These are phyloP conservation scores for Aspergillus versicolor DNA, from an alignment of 2,329 filamentous ascomycete species.

Conservation along the genomic window DNA sequence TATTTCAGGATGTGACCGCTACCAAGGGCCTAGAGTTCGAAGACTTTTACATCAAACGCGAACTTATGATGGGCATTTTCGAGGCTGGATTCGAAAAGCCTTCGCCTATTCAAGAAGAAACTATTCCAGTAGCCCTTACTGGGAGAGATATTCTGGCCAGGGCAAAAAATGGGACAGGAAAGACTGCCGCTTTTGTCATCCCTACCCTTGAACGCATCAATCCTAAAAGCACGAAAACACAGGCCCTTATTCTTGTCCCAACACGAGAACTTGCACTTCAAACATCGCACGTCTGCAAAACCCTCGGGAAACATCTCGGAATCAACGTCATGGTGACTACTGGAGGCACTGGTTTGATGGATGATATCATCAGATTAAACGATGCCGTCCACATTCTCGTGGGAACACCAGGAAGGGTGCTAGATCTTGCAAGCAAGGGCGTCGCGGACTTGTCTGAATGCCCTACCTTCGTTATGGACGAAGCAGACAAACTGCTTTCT, in stretches of 20 bases:
- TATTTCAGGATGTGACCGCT: slow-evolving; percentile 83
- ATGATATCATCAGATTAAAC: slow-evolving; percentile 93
- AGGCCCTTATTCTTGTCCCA: slow-evolving; percentile 93
- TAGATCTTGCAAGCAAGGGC: slow-evolving; percentile 93
- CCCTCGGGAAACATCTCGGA: slow-evolving; percentile 91
- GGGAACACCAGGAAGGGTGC: slow-evolving; percentile 91
- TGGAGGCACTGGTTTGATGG: slow-evolving; percentile 88
- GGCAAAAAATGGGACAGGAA: slow-evolving; percentile 98
- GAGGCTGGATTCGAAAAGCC: slow-evolving; percentile 98
- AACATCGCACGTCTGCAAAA: slow-evolving; percentile 99
- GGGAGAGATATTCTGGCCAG: slow-evolving; percentile 92
- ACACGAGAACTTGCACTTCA: slow-evolving; percentile 96
- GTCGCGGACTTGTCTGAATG: slow-evolving; percentile 96
- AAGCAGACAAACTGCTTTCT: slow-evolving; percentile 96
- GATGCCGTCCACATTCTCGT: slow-evolving; percentile 97
- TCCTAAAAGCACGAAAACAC: slow-evolving; percentile 92
- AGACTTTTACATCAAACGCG: slow-evolving; percentile 91
- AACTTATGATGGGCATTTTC: slow-evolving; percentile 98
- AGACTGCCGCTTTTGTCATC: slow-evolving; percentile 97
- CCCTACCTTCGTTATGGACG: slow-evolving; percentile 98
- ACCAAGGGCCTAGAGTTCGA: slow-evolving; percentile 98
- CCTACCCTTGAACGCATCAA: slow-evolving; percentile 94
- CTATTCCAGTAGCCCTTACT: slow-evolving; percentile 92
- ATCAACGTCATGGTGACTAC: slow-evolving; percentile 99
- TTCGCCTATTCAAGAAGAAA: slow-evolving; percentile 98